Evolutionary conservation across 2,329 filamentous ascomycete species (phyloP).

Genomic region (Trichoderma sp.): DNA sequence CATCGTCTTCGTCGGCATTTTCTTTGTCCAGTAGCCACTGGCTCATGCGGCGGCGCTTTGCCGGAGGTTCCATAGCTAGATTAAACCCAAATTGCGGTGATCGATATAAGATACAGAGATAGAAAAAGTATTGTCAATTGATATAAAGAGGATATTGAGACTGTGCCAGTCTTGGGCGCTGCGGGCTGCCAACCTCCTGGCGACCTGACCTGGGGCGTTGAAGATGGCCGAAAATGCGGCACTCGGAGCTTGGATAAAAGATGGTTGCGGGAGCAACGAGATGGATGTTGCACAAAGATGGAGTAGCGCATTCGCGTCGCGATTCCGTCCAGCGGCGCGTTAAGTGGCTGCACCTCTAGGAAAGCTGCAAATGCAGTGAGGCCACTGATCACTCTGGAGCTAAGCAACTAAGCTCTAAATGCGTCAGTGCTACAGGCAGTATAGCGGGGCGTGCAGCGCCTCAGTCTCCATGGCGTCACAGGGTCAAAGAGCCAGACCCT

Average conservation of each 20-base stretch:
- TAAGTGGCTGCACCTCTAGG: slow-evolving; percentile 21
- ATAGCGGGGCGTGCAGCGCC: neutral
- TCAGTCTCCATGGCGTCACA: neutral
- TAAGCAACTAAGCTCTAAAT: neutral
- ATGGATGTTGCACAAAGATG: neutral
- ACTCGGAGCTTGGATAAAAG: neutral
- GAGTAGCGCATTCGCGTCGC: slow-evolving; percentile 23
- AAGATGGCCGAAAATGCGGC: slow-evolving; percentile 3
- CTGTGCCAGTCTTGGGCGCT: neutral
- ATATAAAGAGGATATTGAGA: neutral
- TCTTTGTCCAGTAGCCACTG: slow-evolving; percentile 34
- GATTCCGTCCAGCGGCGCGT: slow-evolving; percentile 16
- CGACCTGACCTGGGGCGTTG: neutral
- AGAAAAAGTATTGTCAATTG: neutral
- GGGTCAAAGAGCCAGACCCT: neutral
- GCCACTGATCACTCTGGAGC: neutral
- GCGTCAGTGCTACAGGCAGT: neutral
- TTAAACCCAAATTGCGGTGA: neutral
- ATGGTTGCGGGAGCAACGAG: slow-evolving; percentile 21
- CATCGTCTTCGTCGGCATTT: slow-evolving; percentile 42
- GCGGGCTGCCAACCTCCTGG: neutral
- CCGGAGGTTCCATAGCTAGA: slow-evolving; percentile 53
- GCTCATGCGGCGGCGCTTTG: slow-evolving; percentile 61
- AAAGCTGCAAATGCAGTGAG: neutral
- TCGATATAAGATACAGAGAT: neutral